Percentiles rank a stretch among this genome's conserved stretches.
phyloP scores from a whole-genome alignment of 176 grass and related monocot genomes.

The Carex pumila region DNA sequence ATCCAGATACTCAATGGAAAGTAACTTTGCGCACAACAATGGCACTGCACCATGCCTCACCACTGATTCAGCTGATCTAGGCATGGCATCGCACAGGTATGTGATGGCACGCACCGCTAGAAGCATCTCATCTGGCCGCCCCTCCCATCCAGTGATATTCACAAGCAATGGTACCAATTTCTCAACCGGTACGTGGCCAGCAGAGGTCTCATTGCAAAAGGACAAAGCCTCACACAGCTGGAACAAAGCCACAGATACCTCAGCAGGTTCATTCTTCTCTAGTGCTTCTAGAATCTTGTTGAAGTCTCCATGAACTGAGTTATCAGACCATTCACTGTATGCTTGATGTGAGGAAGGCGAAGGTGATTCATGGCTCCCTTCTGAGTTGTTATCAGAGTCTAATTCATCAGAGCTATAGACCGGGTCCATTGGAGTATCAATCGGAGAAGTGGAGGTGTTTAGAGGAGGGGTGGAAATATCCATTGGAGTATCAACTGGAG shows the following conservation, averaged over 20 bases:
- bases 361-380: constrained; percentile 7
- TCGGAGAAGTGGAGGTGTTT: neutral
- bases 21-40: constrained; percentile 57
- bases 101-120: constrained; percentile 78
- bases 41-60: constrained; percentile 70
- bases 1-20: constrained; percentile 78
- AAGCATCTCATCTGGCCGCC: constrained; percentile 55
- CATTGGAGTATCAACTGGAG: neutral
- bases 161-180: constrained; percentile 57
- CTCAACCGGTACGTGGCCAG: constrained; percentile 51
- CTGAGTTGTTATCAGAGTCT: neutral
- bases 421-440: neutral
- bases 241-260: constrained; percentile 37
- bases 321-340: neutral
- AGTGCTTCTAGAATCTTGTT: constrained; percentile 54
- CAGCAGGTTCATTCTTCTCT: constrained; percentile 31
- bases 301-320: constrained; percentile 28
- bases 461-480: neutral
- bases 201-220: constrained; percentile 64
- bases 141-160: constrained; percentile 29
- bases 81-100: constrained; percentile 91
- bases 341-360: neutral
- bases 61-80: constrained; percentile 56
- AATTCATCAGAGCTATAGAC: constrained; percentile 15
- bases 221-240: constrained; percentile 94